Percentiles rank a stretch among this genome's conserved stretches.
phyloP scores from a whole-genome alignment of 495 filamentous ascomycete genomes.

The Aspergillus avenaceus region DNA sequence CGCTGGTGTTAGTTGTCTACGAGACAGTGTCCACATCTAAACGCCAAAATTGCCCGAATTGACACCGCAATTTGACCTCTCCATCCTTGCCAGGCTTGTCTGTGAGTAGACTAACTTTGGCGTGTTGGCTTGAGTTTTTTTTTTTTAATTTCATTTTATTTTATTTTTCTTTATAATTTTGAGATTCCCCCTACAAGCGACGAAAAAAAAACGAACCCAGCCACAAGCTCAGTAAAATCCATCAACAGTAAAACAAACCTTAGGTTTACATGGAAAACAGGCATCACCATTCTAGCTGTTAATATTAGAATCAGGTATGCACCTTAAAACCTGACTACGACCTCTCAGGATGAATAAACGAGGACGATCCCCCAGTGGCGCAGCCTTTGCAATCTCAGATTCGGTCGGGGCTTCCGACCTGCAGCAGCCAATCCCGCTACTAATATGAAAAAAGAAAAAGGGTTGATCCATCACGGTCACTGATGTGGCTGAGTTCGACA shows the following conservation, averaged over 20 bases:
- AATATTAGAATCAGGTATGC: constrained; percentile 2
- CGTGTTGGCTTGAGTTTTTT: not conserved
- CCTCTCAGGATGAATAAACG: constrained; percentile 2
- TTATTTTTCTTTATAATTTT: not conserved
- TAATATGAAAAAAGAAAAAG: not conserved
- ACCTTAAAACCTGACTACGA: not conserved
- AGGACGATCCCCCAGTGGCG: constrained; percentile 6
- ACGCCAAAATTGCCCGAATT: not conserved
- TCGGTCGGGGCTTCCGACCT: not conserved
- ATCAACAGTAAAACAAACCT: not conserved
- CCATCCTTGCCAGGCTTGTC: not conserved
- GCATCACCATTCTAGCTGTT: not conserved
- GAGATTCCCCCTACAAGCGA: too few relatives aligned
- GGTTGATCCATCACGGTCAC: not conserved
- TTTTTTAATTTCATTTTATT: not conserved
- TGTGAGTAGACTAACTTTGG: too few relatives aligned
- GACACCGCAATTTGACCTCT: constrained; percentile 1
- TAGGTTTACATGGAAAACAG: not conserved
- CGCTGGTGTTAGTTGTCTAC: not conserved
- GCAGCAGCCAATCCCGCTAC: constrained; percentile 2
- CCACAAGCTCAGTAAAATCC: not conserved
- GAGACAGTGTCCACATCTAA: not conserved
- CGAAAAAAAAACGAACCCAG: not conserved
- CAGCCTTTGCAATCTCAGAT: constrained; percentile 6
- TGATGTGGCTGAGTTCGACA: not conserved